A percentile compares a stretch with the other conserved stretches of the same genome.
Evolutionary conservation across 2,329 filamentous ascomycete species (phyloP).

Genomic region (Colletotrichum acutatum): DNA sequence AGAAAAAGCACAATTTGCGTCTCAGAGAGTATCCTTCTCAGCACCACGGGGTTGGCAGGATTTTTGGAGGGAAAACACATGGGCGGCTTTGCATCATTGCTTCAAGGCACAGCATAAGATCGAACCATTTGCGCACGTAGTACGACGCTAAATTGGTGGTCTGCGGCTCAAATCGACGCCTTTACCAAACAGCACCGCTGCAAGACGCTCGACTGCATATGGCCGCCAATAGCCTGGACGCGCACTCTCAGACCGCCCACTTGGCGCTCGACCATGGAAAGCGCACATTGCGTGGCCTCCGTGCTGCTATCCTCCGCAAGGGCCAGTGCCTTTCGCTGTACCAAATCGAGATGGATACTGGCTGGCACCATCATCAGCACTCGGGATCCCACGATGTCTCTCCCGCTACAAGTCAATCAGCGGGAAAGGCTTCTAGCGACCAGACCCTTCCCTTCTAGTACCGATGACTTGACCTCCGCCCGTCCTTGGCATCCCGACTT

Average conservation of each 20-base stretch:
- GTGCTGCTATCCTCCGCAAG: background rate
- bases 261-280: constrained; percentile 6
- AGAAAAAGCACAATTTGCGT: background rate
- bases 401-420: constrained; percentile 5
- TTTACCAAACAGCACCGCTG: background rate
- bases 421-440: constrained; percentile 24
- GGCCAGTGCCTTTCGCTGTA: background rate
- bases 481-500: constrained; percentile 13
- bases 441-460: constrained; percentile 16
- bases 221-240: background rate
- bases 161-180: background rate
- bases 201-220: background rate
- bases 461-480: background rate
- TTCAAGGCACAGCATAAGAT: background rate
- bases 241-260: constrained; percentile 7
- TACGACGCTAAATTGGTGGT: background rate
- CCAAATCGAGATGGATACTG: background rate
- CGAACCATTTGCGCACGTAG: constrained; percentile 4
- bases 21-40: background rate
- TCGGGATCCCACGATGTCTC: constrained; percentile 1
- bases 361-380: background rate
- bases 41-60: constrained; percentile 2
- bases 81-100: background rate
- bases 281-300: constrained; percentile 19
- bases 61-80: constrained; percentile 4